Evolutionary conservation across 108 stramenopile species (phyloP).

Genomic region (Stephanodiscus triporus): DNA sequence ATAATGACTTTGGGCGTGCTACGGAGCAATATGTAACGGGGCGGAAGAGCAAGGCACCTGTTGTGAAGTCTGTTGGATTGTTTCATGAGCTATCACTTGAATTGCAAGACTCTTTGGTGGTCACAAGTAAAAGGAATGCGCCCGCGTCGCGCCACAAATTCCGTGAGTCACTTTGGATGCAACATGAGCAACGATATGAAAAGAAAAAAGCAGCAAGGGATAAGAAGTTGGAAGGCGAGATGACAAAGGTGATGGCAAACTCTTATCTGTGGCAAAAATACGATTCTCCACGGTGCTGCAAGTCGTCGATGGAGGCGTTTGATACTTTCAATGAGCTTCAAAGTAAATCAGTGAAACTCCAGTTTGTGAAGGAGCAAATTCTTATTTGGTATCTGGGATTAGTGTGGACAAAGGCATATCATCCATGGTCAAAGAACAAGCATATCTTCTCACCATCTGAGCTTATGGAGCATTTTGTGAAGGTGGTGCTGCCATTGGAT

Average conservation of each 20-base stretch:
- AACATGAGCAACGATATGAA: neutral
- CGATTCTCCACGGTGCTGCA: constrained; percentile 15
- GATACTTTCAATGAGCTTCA: neutral
- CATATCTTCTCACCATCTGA: neutral
- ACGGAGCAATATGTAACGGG: neutral
- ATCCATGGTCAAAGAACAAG: neutral
- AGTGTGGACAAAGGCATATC: constrained; percentile 2
- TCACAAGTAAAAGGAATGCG: constrained; percentile 4
- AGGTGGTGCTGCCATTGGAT: neutral
- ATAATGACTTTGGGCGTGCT: neutral
- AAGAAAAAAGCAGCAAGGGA: constrained; percentile 6
- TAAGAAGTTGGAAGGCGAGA: neutral
- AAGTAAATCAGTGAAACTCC: constrained; percentile 3
- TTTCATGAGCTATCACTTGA: constrained; percentile 8
- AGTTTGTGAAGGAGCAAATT: constrained; percentile 2
- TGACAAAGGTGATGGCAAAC: constrained; percentile 5
- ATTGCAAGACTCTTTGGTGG: constrained; percentile 4
- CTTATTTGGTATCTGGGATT: constrained; percentile 2
- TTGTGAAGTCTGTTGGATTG: too few relatives aligned
- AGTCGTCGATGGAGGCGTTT: constrained; percentile 1
- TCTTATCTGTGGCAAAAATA: constrained; percentile 9
- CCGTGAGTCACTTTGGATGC: constrained; percentile 65
- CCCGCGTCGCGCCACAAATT: neutral
- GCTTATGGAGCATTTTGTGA: neutral
- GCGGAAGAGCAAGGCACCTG: neutral